phyloP scores from a whole-genome alignment of 108 stramenopile species.

The Schizochytrium sp. region DNA sequence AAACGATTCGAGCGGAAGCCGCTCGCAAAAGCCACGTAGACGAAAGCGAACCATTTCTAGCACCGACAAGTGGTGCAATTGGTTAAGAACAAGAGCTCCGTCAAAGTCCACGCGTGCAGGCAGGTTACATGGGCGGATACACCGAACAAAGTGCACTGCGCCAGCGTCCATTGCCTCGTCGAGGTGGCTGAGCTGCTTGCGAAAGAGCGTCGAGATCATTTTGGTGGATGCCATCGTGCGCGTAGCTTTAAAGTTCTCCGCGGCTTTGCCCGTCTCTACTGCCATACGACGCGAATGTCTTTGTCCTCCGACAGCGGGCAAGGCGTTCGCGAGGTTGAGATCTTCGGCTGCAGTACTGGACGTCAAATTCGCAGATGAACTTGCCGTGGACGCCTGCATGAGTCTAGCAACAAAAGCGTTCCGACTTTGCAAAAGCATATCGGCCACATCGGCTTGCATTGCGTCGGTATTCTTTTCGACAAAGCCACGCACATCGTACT shows the following conservation, averaged over 20 bases:
- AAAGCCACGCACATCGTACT: neutral
- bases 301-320: neutral
- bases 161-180: neutral
- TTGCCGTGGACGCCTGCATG: neutral
- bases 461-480: neutral
- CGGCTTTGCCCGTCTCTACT: neutral
- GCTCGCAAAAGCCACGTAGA: neutral
- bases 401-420: neutral
- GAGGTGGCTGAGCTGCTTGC: neutral
- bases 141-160: neutral
- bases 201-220: neutral
- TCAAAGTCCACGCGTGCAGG: neutral
- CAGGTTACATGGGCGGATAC: neutral
- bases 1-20: neutral
- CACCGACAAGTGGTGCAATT: neutral
- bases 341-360: neutral
- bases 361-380: neutral
- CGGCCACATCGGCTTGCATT: slow-evolving; percentile 7
- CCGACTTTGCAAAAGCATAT: neutral
- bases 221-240: slow-evolving; percentile 15
- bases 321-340: neutral
- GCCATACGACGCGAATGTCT: neutral
- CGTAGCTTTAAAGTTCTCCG: neutral
- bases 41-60: neutral
- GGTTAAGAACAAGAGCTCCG: neutral